Percentiles rank a stretch among this genome's conserved stretches.
Evolutionary conservation across 257 asterid species (phyloP).

Genomic region (Catharanthus roseus): DNA sequence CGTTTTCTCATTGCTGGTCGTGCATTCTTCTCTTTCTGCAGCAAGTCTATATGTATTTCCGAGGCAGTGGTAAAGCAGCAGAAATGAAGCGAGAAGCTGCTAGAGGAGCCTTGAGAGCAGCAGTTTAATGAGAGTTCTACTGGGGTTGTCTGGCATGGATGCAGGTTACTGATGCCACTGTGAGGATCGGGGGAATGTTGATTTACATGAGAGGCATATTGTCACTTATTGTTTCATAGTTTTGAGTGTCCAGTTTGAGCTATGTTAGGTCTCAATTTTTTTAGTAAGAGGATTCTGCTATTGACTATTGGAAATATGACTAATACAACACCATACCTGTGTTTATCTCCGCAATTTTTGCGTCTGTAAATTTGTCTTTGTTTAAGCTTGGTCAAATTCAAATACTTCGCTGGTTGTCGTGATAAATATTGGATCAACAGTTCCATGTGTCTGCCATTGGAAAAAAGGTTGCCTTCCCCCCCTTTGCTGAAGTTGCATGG

Average conservation of each 20-base stretch:
- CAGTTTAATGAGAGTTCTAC: slow-evolving; percentile 15
- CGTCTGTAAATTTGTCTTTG: slow-evolving; percentile 10
- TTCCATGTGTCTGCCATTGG: no score
- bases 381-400: neutral
- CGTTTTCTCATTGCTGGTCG: neutral
- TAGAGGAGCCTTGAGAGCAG: slow-evolving; percentile 44
- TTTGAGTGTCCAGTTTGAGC: neutral
- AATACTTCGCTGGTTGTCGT: no score
- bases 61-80: slow-evolving; percentile 51
- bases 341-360: neutral
- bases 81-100: slow-evolving; percentile 53
- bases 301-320: neutral
- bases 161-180: neutral
- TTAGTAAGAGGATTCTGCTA: neutral
- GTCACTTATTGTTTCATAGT: neutral
- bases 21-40: slow-evolving; percentile 20
- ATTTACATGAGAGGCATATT: neutral
- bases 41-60: slow-evolving; percentile 62
- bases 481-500: no score
- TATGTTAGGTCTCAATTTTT: neutral
- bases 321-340: neutral
- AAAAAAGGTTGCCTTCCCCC: no score
- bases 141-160: neutral
- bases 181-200: neutral
- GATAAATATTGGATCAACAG: no score